Percentiles rank a stretch among this genome's conserved stretches.
Conservation (phyloP, 1,139 yeast genomes). For the Suhomyces wounanorum region DNA sequence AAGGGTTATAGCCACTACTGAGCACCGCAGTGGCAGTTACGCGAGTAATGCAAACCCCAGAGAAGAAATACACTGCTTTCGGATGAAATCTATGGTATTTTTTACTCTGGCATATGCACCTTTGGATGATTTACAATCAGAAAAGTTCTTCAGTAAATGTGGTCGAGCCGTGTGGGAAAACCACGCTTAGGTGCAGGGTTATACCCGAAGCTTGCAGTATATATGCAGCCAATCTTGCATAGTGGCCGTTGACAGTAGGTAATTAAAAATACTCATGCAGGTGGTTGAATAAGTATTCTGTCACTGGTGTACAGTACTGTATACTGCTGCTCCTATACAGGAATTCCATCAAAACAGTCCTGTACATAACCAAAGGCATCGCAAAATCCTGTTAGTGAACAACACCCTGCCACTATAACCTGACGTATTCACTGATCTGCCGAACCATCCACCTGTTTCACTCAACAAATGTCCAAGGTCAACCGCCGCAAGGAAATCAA, state of each 20-base stretch:
- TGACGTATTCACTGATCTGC: too few relatives aligned
- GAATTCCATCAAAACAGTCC: neutral
- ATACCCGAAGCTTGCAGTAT: neutral
- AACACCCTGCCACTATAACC: too few relatives aligned
- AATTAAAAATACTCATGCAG: neutral
- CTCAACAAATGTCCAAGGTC: conserved; percentile 25
- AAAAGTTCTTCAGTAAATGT: neutral
- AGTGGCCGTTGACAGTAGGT: neutral
- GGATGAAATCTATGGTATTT: neutral
- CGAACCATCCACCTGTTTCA: neutral
- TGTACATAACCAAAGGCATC: neutral
- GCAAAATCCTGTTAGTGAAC: too few relatives aligned
- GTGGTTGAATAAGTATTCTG: neutral
- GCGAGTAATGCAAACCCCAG: neutral
- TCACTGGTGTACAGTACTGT: neutral
- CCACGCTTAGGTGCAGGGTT: neutral
- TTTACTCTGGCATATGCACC: neutral
- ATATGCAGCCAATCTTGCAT: neutral
- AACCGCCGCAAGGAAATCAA: conserved; percentile 46
- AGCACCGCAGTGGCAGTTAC: neutral
- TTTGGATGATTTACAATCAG: neutral
- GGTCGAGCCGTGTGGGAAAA: neutral
- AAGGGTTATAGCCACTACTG: neutral
- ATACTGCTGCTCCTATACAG: neutral
- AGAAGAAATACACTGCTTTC: neutral